Evolutionary conservation across 805 yeast species (phyloP), one percentile per base, ranked within the genome.

Genomic region (Ogataea allantospora): DNA sequence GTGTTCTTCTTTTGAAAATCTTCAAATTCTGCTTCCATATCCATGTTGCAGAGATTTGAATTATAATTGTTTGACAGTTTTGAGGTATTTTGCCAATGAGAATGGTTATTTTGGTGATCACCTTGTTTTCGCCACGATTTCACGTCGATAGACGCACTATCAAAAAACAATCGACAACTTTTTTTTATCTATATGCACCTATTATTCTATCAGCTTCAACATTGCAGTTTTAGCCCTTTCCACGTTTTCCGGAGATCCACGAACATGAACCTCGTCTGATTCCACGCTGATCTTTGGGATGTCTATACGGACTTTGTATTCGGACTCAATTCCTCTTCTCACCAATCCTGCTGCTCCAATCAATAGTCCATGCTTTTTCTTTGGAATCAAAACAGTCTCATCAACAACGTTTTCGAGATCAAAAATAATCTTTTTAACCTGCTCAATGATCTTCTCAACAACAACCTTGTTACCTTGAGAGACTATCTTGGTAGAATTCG

Each of bases 311-410:
- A 86, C 89, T 10, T 70, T 67, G 60, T 73, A 85, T 53, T 83
- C 86, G 11, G 74, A 67, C 65, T 88, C 91, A 46, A 88, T 61
- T 8, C 75, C 68, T 50, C 83, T 82, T 63, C 91, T 86, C 42
- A 75, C 73, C 9, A 77, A 54, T 29, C 98, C 97, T 41, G 79
- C 78, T 25, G 88, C 79, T 26, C 98, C 98, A 60, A 91, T 77
- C 35, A 91, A 55, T 7, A 78, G 70, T 51, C 87, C 76, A 53
- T 86, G 91, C 56, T 81, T 83, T 42, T 78, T 83, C 57, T 78
- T 77, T 27, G 93, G 77, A 51, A 91, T 69, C 11, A 70, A 78
- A 40, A 73, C 51, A 25, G 67, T 71, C 47, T 70, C 81, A 26
- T 68, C 63, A 33, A 72, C 65, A 33, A 79, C 64, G 36, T 77